phyloP scores from a whole-genome alignment of 108 stramenopile species.

The Skeletonema marinoi region DNA sequence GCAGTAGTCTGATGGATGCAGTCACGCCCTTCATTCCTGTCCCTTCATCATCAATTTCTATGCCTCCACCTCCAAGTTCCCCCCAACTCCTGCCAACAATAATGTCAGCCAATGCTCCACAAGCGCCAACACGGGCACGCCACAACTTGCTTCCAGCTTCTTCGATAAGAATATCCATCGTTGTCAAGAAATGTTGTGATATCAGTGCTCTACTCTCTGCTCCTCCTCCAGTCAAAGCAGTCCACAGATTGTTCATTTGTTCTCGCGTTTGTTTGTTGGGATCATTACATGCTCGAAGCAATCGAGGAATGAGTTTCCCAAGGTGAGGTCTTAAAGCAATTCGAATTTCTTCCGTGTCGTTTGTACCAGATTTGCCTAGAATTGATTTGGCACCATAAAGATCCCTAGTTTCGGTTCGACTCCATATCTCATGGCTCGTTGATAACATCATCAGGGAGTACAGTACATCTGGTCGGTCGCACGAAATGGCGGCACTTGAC shows the following conservation, averaged over 20 bases:
- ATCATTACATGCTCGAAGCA: slow-evolving; percentile 81
- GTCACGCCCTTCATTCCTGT: slow-evolving; percentile 19
- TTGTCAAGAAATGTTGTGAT: slow-evolving; percentile 60
- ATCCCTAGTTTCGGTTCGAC: slow-evolving; percentile 40
- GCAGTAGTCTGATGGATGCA: slow-evolving; percentile 70
- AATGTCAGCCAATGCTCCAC: slow-evolving; percentile 78
- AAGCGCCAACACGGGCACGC: slow-evolving; percentile 77
- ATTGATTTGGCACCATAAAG: slow-evolving; percentile 66
- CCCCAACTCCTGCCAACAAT: slow-evolving; percentile 84
- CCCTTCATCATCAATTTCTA: slow-evolving; percentile 70
- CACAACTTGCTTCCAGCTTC: slow-evolving; percentile 80
- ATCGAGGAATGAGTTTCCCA: slow-evolving; percentile 73
- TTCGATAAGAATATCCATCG: slow-evolving; percentile 72
- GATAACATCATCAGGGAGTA: slow-evolving; percentile 80
- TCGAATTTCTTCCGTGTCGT: slow-evolving; percentile 58
- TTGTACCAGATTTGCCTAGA: slow-evolving; percentile 56
- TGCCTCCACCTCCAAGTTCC: slow-evolving; percentile 76
- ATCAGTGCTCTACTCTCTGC: slow-evolving; percentile 68
- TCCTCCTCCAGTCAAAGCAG: slow-evolving; percentile 83
- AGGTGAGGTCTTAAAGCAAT: slow-evolving; percentile 70
- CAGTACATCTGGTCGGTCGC: slow-evolving; percentile 72
- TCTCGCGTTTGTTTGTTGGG: slow-evolving; percentile 85
- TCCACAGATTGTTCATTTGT: slow-evolving; percentile 81
- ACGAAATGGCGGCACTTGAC: slow-evolving; percentile 68
- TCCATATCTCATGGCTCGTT: slow-evolving; percentile 79